Percentiles rank a stretch among this genome's conserved stretches.
Conservation (phyloP, 345 rosid species). For the Erysimum cheiranthoides region DNA sequence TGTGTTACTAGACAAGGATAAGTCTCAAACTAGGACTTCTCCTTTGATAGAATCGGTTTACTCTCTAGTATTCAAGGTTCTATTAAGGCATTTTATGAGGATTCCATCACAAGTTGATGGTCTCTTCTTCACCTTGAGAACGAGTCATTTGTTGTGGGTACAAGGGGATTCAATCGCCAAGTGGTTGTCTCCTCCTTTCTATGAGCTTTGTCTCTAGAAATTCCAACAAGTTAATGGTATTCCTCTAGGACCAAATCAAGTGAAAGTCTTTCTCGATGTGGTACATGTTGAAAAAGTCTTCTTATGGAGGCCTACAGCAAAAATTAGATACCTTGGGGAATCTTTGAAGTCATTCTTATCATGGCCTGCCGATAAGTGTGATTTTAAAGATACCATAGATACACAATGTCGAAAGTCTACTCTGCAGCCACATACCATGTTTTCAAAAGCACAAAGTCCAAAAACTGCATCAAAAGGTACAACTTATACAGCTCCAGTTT, state of each 20-base stretch:
- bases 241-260: background rate
- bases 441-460: background rate
- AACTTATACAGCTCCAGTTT: background rate
- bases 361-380: background rate
- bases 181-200: too few relatives aligned
- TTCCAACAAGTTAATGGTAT: slow-evolving; percentile 1
- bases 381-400: background rate
- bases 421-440: background rate
- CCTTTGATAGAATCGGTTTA: too few relatives aligned
- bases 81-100: too few relatives aligned
- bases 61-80: too few relatives aligned
- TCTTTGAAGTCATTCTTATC: background rate
- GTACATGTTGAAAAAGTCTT: background rate
- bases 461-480: background rate
- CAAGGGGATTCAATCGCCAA: too few relatives aligned
- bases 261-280: background rate
- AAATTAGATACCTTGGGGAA: background rate
- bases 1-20: too few relatives aligned
- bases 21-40: too few relatives aligned
- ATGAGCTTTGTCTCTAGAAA: too few relatives aligned
- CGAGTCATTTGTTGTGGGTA: too few relatives aligned
- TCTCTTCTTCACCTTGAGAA: too few relatives aligned
- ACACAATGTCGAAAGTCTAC: background rate
- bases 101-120: too few relatives aligned
- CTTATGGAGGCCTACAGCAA: background rate